Conservation (phyloP, 768 basidiomycete genomes). For the Hericium rajendrae region DNA sequence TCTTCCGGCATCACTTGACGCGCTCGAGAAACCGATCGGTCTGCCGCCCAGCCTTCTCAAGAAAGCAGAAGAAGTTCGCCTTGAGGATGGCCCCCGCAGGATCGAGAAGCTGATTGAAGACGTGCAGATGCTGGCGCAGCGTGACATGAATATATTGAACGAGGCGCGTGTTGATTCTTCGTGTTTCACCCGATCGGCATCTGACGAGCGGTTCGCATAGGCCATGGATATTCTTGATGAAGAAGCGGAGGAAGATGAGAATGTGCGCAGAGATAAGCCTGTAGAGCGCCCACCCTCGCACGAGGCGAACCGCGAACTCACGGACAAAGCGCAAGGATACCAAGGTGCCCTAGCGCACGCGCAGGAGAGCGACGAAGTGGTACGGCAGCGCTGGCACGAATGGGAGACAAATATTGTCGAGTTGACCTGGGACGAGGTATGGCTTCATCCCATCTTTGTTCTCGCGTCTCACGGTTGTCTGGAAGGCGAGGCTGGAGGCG, state of each 20-base stretch:
- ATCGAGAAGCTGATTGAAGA: constrained; percentile 69
- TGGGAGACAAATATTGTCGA: constrained; percentile 70
- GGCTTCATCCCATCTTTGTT: neutral
- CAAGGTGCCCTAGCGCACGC: constrained; percentile 66
- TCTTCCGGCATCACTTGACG: constrained; percentile 80
- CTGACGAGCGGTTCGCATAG: constrained; percentile 33
- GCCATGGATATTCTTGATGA: constrained; percentile 85
- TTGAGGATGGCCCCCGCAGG: constrained; percentile 63
- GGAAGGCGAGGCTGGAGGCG: constrained; percentile 54
- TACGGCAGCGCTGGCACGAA: constrained; percentile 79
- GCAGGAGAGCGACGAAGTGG: constrained; percentile 61
- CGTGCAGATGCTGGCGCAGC: constrained; percentile 53
- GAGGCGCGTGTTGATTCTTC: constrained; percentile 46
- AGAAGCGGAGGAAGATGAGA: constrained; percentile 81
- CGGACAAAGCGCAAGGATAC: constrained; percentile 63
- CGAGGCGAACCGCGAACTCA: constrained; percentile 67
- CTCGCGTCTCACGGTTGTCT: neutral
- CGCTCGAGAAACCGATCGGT: constrained; percentile 77
- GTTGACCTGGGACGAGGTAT: constrained; percentile 59
- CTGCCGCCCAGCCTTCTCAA: constrained; percentile 81
- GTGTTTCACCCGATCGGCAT: neutral
- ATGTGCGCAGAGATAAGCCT: constrained; percentile 40
- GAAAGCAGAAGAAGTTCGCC: constrained; percentile 77
- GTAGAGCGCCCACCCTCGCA: constrained; percentile 58
- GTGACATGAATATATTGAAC: constrained; percentile 54